Conservation (phyloP, 1,139 yeast species). For the Saccharomycopsis crataegensis region DNA sequence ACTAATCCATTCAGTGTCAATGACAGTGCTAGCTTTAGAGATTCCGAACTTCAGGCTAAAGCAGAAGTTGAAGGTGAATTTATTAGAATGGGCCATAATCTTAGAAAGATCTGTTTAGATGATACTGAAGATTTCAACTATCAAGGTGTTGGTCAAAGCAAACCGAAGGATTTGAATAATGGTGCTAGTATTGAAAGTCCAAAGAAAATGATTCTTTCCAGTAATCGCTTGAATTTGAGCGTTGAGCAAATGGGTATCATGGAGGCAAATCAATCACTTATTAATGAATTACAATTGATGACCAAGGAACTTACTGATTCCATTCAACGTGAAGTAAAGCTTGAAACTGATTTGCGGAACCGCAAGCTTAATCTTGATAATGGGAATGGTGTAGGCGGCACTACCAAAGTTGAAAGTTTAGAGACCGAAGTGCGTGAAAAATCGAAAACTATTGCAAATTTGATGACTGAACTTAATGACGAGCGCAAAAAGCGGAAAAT, state of each 20-base stretch:
- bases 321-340: conserved; percentile 53
- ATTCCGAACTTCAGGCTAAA: conserved; percentile 12
- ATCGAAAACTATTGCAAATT: conserved; percentile 40
- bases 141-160: neutral
- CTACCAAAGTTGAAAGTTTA: conserved; percentile 20
- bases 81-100: neutral
- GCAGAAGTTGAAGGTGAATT: conserved; percentile 14
- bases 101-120: neutral
- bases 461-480: conserved; percentile 52
- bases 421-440: conserved; percentile 36
- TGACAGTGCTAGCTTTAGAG: neutral
- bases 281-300: conserved; percentile 58
- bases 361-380: conserved; percentile 7
- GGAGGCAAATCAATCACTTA: conserved; percentile 48
- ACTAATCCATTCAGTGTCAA: neutral
- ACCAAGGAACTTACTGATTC: conserved; percentile 68
- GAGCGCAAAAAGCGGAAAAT: conserved; percentile 60
- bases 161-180: neutral
- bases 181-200: neutral
- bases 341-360: conserved; percentile 41
- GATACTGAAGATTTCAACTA: neutral
- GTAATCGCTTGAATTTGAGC: conserved; percentile 31
- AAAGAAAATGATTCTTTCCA: neutral
- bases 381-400: neutral
- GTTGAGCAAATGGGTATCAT: conserved; percentile 58